phyloP scores from a whole-genome alignment of 2,329 filamentous ascomycete genomes.

The Aurifilum marmelostoma region DNA sequence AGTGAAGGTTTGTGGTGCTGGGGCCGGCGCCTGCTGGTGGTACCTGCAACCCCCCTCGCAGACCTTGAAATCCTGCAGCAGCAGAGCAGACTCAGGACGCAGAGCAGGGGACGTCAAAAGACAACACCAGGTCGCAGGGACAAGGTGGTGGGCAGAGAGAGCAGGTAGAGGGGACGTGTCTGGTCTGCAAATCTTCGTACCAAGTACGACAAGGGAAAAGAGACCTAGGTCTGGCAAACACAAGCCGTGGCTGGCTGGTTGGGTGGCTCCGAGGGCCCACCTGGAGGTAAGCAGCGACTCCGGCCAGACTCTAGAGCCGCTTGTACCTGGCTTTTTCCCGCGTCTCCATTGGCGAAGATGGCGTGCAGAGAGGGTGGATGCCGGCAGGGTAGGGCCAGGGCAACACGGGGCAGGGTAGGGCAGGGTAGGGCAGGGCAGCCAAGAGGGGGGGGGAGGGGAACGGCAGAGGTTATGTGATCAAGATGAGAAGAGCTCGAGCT shows the following conservation, averaged over 20 bases:
- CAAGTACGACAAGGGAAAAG: conserved; percentile 12
- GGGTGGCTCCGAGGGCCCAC: background rate
- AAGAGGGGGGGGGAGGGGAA: background rate
- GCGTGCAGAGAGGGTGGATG: conserved; percentile 24
- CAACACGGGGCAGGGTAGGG: conserved; percentile 3
- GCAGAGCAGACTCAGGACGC: conserved; percentile 1
- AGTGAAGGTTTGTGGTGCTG: conserved; percentile 9
- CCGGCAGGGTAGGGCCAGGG: conserved; percentile 17
- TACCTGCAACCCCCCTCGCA: conserved; percentile 9
- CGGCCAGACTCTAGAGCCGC: conserved; percentile 3
- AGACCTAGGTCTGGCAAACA: conserved; percentile 1
- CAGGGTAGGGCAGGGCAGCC: background rate
- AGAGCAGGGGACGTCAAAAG: background rate
- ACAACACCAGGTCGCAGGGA: background rate
- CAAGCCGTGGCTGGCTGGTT: conserved; percentile 19
- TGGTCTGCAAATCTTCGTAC: conserved; percentile 17
- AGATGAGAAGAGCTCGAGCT: conserved; percentile 1
- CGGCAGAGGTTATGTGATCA: background rate
- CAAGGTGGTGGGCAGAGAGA: background rate
- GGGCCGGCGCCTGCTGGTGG: conserved; percentile 20
- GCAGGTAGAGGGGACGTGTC: background rate
- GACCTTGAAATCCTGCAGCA: conserved; percentile 14
- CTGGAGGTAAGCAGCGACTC: conserved; percentile 5
- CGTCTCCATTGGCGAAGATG: conserved; percentile 16
- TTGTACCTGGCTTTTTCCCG: conserved; percentile 2